phyloP scores from a whole-genome alignment of 2,329 filamentous ascomycete genomes.

The Hypoxylon sp. region DNA sequence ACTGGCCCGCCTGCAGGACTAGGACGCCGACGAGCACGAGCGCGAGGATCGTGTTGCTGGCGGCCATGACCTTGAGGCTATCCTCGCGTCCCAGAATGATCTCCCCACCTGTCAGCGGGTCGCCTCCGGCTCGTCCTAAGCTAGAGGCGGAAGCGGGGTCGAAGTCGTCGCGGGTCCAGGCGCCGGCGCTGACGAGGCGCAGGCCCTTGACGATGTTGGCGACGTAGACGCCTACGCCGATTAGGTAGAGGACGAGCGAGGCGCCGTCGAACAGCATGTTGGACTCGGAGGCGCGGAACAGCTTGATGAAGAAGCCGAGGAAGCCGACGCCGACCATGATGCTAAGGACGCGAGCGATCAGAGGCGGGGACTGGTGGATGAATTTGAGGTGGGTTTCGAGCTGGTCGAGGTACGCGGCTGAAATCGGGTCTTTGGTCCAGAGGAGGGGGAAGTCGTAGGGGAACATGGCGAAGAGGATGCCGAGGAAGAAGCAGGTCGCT shows the following conservation, averaged over 20 bases:
- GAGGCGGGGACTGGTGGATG: slow-evolving; percentile 89
- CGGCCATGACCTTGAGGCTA: slow-evolving; percentile 88
- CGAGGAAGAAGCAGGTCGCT: slow-evolving; percentile 97
- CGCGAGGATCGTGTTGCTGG: slow-evolving; percentile 96
- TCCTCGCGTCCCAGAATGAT: slow-evolving; percentile 86
- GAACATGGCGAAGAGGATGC: slow-evolving; percentile 95
- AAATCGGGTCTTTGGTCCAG: slow-evolving; percentile 78
- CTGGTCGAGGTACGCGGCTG: slow-evolving; percentile 81
- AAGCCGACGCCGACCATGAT: slow-evolving; percentile 92
- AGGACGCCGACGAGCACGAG: slow-evolving; percentile 92
- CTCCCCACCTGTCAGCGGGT: slow-evolving; percentile 67
- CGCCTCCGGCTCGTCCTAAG: slow-evolving; percentile 57
- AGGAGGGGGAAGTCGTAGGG: slow-evolving; percentile 95
- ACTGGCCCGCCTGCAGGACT: slow-evolving; percentile 95
- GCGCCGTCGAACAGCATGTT: slow-evolving; percentile 96
- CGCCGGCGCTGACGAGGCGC: slow-evolving; percentile 81
- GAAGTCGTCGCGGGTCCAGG: slow-evolving; percentile 64
- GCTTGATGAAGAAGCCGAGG: slow-evolving; percentile 90
- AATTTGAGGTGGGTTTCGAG: slow-evolving; percentile 92
- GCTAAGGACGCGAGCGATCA: slow-evolving; percentile 94
- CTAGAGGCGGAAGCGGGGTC: slow-evolving; percentile 39
- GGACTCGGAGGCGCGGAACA: slow-evolving; percentile 92
- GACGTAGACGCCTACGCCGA: slow-evolving; percentile 92
- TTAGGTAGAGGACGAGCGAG: slow-evolving; percentile 84
- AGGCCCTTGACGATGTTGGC: slow-evolving; percentile 97